Conservation (phyloP, 176 grass and related monocot species). For the Rhynchospora breviuscula region DNA sequence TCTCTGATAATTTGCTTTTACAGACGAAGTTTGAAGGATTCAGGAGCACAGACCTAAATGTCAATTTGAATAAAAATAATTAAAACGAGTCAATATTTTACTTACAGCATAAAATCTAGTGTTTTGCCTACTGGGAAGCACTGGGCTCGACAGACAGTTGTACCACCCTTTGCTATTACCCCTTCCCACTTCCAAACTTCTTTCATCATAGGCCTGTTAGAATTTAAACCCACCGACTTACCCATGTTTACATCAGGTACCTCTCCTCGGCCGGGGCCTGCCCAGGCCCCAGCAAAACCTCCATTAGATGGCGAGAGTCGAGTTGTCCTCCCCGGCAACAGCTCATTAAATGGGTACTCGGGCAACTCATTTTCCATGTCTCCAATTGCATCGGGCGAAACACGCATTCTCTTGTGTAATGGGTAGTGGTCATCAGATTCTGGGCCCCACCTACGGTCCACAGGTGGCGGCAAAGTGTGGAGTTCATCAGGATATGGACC, state of each 20-base stretch:
- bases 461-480: neutral
- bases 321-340: conserved; percentile 35
- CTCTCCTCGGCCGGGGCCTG: conserved; percentile 18
- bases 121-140: conserved; percentile 95
- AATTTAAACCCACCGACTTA: conserved; percentile 39
- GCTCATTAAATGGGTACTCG: conserved; percentile 81
- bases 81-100: conserved; percentile 17
- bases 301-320: neutral
- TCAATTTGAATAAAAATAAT: neutral
- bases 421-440: conserved; percentile 3
- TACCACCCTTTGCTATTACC: conserved; percentile 80
- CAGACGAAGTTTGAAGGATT: neutral
- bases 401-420: conserved; percentile 13
- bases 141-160: conserved; percentile 71
- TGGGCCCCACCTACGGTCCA: neutral
- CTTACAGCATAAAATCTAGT: conserved; percentile 98
- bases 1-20: neutral
- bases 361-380: conserved; percentile 65
- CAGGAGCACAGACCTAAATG: neutral
- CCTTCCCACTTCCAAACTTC: conserved; percentile 98
- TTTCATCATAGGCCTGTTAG: conserved; percentile 27
- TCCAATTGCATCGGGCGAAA: neutral
- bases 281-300: neutral
- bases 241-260: conserved; percentile 26
- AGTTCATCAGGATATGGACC: neutral